Base-by-base conservation (phyloP, 805 yeast species). In the Candida peoriensis region DNA sequence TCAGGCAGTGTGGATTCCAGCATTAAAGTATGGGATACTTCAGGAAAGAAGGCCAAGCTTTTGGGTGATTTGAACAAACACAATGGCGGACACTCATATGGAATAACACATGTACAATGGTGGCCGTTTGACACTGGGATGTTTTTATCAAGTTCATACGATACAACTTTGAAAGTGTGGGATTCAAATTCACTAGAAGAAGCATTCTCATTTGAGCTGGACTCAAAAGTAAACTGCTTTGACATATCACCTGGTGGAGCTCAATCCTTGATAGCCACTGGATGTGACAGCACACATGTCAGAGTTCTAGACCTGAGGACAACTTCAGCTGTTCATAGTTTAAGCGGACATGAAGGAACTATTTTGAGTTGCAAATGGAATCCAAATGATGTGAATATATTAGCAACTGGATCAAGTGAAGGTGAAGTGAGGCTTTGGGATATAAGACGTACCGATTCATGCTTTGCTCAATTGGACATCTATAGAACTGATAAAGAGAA, bases 371-470 rank as follows among this genome's bases (percentile, higher is more conserved):
- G 81, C 20, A 74, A 77, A 48, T 87, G 95, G 90, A 81, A 83
- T 30, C 95, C 95, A 0, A 60, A 62, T 7, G 62, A 73, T 41
- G 58, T 76, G 1, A 60, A 81, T 47, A 41, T 82, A 4, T 61
- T 89, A 2, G 88, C 89, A 1, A 70, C 87, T 4, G 96, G 95
- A 1, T 88, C 90, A 15, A 70, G 75, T 13, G 86, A 81, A 46
- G 96, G 97, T 0, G 79, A 79, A 30, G 78, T 83, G 8, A 70
- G 83, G 34, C 53, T 89, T 0, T 89, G 97, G 97, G 97, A 89
- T 54, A 71, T 87, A 9, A 61, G 97, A 30, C 61, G 82, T 31
- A 74, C 85, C 17, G 65, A 68, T 13, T 71, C 81, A 23, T 80
- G 86, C 48, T 56, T 85, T 17, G 68, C 78, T 28, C 67, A 77